Evolutionary conservation across 192 early-diverging fungal genomes (phyloP).

Genomic region (Backusella tuberculispora): DNA sequence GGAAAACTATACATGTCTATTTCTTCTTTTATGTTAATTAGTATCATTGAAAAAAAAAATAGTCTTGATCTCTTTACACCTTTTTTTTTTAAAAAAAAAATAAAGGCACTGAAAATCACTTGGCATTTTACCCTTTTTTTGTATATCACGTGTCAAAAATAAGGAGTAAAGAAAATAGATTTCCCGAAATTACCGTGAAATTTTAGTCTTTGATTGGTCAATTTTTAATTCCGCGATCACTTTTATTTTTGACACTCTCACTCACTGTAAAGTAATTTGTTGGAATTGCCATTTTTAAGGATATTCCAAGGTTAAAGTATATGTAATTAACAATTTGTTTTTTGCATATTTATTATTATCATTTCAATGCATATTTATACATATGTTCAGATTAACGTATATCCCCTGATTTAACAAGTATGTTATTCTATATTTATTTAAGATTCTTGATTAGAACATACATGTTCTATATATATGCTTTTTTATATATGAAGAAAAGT

Average conservation of each 20-base stretch:
- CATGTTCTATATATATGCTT: too few relatives aligned
- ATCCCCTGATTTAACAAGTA: too few relatives aligned
- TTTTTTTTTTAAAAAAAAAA: too few relatives aligned
- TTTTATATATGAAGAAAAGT: too few relatives aligned
- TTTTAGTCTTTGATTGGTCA: background rate
- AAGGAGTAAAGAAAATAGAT: background rate
- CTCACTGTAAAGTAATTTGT: background rate
- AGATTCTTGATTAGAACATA: too few relatives aligned
- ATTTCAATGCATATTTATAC: background rate
- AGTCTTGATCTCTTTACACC: background rate
- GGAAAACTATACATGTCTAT: background rate
- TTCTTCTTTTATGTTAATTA: background rate
- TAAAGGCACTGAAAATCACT: background rate
- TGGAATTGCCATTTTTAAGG: background rate
- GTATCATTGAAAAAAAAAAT: too few relatives aligned
- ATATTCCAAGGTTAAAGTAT: background rate
- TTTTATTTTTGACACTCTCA: background rate
- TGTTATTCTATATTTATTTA: too few relatives aligned
- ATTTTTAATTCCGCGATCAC: background rate
- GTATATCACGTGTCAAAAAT: background rate
- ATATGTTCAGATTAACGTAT: background rate
- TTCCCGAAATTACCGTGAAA: background rate
- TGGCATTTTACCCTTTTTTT: conserved; percentile 11
- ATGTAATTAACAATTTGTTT: background rate
- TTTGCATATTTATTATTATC: conserved; percentile 10